These are phyloP conservation scores for Ambrosiella xylebori DNA, from an alignment of 2,329 filamentous ascomycete genomes.

Conservation along the genomic window DNA sequence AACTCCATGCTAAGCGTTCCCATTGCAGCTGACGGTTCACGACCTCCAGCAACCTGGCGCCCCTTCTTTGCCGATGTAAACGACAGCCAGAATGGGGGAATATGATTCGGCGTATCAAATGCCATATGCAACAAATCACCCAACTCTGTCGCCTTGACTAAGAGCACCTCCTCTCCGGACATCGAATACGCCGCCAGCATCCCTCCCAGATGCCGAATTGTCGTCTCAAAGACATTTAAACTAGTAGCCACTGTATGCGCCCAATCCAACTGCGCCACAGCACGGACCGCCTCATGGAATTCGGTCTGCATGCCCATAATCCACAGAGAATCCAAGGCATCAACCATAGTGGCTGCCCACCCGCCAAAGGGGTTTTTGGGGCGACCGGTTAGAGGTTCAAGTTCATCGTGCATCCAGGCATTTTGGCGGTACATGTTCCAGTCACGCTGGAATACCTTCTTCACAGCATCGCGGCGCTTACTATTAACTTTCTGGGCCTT, in stretches of 20 bases:
- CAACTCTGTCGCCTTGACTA: constrained; percentile 33
- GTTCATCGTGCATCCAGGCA: constrained; percentile 36
- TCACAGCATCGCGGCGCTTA: constrained; percentile 24
- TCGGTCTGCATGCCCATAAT: constrained; percentile 43
- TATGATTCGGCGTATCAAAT: constrained; percentile 36
- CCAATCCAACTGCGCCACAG: constrained; percentile 33
- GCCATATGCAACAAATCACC: constrained; percentile 37
- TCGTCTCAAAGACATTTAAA: constrained; percentile 38
- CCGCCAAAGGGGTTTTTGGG: constrained; percentile 32
- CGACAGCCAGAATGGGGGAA: constrained; percentile 29
- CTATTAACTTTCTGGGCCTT: constrained; percentile 3
- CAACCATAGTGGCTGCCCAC: constrained; percentile 42
- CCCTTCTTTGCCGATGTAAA: constrained; percentile 27
- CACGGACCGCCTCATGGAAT: constrained; percentile 35
- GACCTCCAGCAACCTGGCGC: constrained; percentile 31
- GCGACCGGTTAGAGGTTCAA: constrained; percentile 30
- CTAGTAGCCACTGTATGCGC: constrained; percentile 25
- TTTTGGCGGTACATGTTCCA: constrained; percentile 34
- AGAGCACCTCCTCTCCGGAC: constrained; percentile 26
- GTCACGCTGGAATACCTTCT: constrained; percentile 25
- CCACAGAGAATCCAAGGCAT: constrained; percentile 42
- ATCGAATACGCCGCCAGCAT: constrained; percentile 34
- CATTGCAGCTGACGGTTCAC: constrained; percentile 29
- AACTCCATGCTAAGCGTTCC: constrained; percentile 63
- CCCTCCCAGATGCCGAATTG: constrained; percentile 35